Conservation (phyloP, 129 eudicot species). For the Tanacetum coccineum region DNA sequence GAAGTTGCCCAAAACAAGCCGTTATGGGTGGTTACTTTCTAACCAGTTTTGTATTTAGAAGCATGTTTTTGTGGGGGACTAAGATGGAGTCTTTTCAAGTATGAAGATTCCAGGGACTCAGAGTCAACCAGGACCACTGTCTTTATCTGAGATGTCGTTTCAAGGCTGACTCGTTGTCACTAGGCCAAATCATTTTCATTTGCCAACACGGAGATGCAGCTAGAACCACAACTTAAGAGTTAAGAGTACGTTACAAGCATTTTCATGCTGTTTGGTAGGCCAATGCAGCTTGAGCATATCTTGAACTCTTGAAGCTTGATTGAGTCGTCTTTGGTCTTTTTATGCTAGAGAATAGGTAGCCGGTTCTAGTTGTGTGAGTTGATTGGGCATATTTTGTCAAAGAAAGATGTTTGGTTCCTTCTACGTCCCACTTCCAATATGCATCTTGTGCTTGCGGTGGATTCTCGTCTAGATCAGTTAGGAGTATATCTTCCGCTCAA, state of each 20-base stretch:
- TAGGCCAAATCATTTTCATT: conserved; percentile 16
- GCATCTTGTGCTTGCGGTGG: conserved; percentile 3
- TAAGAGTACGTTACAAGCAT: too few species aligned
- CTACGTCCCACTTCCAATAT: background rate
- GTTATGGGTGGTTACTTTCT: background rate
- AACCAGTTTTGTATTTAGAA: conserved; percentile 1
- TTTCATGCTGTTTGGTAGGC: background rate
- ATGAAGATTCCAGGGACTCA: conserved; percentile 31
- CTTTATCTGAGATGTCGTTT: conserved; percentile 23
- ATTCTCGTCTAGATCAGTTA: conserved; percentile 5
- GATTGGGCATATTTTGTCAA: conserved; percentile 12
- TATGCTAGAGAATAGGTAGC: conserved; percentile 7
- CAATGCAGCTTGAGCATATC: background rate
- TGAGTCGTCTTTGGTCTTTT: background rate
- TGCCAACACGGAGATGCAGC: conserved; percentile 10
- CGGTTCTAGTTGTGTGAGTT: conserved; percentile 2
- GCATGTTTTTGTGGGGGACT: conserved; percentile 18
- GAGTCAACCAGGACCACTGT: conserved; percentile 25
- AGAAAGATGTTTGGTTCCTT: conserved; percentile 10
- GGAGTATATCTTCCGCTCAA: background rate
- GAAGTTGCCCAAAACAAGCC: conserved; percentile 10
- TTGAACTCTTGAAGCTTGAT: background rate
- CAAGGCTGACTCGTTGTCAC: conserved; percentile 23
- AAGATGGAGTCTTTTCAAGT: conserved; percentile 15
- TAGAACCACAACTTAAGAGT: conserved; percentile 13